Evolutionary conservation across 2,329 filamentous ascomycete species (phyloP).

Genomic region (Botrytis galanthina): DNA sequence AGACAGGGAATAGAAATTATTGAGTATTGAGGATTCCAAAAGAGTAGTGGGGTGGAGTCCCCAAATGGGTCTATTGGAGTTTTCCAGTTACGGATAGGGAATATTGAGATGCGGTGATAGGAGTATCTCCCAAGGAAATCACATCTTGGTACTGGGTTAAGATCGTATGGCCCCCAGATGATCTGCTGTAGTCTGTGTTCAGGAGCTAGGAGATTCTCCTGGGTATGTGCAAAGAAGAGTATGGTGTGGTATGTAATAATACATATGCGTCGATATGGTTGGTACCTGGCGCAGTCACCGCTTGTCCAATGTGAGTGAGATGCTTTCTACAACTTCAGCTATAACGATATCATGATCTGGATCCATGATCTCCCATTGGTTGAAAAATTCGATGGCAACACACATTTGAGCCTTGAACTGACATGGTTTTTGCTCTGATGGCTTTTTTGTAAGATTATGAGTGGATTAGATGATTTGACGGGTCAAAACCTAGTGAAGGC

Average conservation of each 20-base stretch:
- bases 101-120: slow-evolving; percentile 4
- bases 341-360: background rate
- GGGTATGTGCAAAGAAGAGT: background rate
- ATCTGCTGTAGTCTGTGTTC: slow-evolving; percentile 1
- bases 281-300: slow-evolving; percentile 18
- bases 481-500: slow-evolving; percentile 5
- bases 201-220: background rate
- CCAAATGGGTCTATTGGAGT: slow-evolving; percentile 10
- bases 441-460: slow-evolving; percentile 3
- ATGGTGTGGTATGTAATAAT: background rate
- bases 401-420: slow-evolving; percentile 11
- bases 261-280: background rate
- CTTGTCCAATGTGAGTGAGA: slow-evolving; percentile 20
- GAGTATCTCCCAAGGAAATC: background rate
- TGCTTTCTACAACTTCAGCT: slow-evolving; percentile 17
- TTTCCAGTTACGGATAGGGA: slow-evolving; percentile 5
- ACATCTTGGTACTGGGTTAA: background rate
- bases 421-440: background rate
- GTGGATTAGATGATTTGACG: slow-evolving; percentile 7
- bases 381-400: background rate
- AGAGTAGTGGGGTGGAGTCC: slow-evolving; percentile 2
- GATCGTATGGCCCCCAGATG: background rate
- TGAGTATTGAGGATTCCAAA: slow-evolving; percentile 6
- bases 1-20: slow-evolving; percentile 16
- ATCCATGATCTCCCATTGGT: background rate